phyloP scores from a whole-genome alignment of 345 rosid species.

The Arabis alpina region DNA sequence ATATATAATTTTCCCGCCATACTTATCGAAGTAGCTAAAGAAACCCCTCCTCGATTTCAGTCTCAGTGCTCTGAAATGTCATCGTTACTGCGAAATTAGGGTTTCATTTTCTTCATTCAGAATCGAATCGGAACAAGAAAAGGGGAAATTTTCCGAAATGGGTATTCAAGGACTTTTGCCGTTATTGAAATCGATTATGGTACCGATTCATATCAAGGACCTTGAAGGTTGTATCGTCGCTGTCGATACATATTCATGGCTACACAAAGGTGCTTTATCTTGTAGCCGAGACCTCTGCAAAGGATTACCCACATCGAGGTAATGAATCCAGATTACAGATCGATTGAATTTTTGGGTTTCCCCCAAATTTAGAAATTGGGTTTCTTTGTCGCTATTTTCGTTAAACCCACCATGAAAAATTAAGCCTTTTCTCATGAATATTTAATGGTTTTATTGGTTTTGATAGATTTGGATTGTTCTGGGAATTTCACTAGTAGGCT shows the following conservation, averaged over 20 bases:
- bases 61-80: conserved; percentile 4
- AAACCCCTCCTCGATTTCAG: conserved; percentile 7
- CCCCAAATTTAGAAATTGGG: conserved; percentile 23
- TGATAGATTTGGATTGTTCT: background rate
- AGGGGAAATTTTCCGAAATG: conserved; percentile 10
- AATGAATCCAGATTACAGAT: conserved; percentile 8
- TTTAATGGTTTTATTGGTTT: conserved; percentile 7
- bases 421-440: background rate
- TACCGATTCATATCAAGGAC: conserved; percentile 69
- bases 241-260: conserved; percentile 95
- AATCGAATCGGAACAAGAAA: background rate
- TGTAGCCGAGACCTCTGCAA: conserved; percentile 49
- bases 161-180: conserved; percentile 82
- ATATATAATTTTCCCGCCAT: conserved; percentile 36
- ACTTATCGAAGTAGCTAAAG: conserved; percentile 6
- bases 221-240: conserved; percentile 82
- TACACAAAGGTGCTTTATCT: conserved; percentile 52
- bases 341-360: conserved; percentile 13
- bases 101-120: conserved; percentile 3
- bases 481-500: background rate
- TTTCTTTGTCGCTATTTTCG: conserved; percentile 1
- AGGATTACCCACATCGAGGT: conserved; percentile 48
- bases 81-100: conserved; percentile 28
- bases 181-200: conserved; percentile 82
- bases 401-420: background rate